phyloP scores from a whole-genome alignment of 306 rosid species.

The Cucurbita ficifolia region DNA sequence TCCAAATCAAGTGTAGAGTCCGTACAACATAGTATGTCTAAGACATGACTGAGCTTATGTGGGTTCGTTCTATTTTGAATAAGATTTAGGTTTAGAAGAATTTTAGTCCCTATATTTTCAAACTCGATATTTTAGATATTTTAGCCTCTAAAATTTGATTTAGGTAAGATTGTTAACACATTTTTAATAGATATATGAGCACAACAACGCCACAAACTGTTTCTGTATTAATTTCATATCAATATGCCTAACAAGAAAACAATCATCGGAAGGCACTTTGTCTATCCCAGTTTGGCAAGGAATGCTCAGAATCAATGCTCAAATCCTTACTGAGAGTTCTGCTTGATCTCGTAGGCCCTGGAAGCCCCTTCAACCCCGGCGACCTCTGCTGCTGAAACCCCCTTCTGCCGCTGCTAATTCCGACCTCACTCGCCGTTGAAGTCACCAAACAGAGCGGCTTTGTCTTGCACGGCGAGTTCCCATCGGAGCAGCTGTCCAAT shows the following conservation, averaged over 20 bases:
- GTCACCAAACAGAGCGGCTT: conserved; percentile 39
- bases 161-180: background rate
- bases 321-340: conserved; percentile 31
- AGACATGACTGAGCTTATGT: no score
- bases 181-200: conserved; percentile 1
- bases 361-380: conserved; percentile 62
- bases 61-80: no score
- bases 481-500: conserved; percentile 37
- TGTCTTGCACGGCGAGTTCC: conserved; percentile 71
- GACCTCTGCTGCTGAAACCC: conserved; percentile 45
- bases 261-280: conserved; percentile 31
- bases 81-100: no score
- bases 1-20: no score
- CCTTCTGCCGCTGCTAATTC: conserved; percentile 15
- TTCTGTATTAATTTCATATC: background rate
- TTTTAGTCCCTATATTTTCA: no score
- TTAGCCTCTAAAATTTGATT: no score
- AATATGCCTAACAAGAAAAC: background rate
- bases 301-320: conserved; percentile 53
- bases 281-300: conserved; percentile 47
- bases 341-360: conserved; percentile 63
- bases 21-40: no score
- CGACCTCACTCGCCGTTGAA: conserved; percentile 41
- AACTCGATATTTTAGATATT: no score
- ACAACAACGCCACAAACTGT: background rate